phyloP scores from a whole-genome alignment of 768 basidiomycete genomes.

The Heimioporus sp. region DNA sequence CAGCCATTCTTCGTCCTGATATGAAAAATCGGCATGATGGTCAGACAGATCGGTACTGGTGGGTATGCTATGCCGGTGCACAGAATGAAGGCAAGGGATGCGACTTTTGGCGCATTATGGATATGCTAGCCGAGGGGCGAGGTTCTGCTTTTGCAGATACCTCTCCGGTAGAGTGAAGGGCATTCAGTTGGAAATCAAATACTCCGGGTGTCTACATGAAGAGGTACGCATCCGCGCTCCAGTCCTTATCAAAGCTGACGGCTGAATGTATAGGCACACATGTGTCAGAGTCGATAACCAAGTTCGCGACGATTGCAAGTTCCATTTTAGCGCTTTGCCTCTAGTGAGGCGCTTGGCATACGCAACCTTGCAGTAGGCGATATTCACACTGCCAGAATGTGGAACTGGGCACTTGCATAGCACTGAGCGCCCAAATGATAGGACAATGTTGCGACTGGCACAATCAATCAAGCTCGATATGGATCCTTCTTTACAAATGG shows the following conservation, averaged over 20 bases:
- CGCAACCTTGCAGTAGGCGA: neutral
- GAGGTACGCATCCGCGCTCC: conserved; percentile 1
- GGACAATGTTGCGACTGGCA: neutral
- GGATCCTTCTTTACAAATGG: neutral
- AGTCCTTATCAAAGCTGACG: neutral
- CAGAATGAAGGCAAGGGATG: conserved; percentile 86
- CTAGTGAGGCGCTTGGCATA: neutral
- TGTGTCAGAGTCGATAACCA: no score
- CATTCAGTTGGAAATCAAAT: neutral
- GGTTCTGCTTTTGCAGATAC: conserved; percentile 41
- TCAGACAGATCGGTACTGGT: conserved; percentile 67
- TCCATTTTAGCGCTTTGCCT: no score
- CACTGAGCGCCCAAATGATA: no score
- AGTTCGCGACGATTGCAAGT: no score
- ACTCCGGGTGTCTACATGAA: neutral
- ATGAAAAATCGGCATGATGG: conserved; percentile 71
- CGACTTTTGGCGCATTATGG: conserved; percentile 70
- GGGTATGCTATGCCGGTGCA: conserved; percentile 70
- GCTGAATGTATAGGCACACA: neutral
- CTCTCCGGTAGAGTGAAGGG: neutral
- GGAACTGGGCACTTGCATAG: neutral
- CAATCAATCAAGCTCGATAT: conserved; percentile 11
- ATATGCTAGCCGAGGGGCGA: conserved; percentile 65
- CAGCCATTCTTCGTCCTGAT: conserved; percentile 69
- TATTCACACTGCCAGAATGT: neutral